These are phyloP conservation scores for Quercus robur DNA, from an alignment of 306 rosid species.

Conservation along the genomic window DNA sequence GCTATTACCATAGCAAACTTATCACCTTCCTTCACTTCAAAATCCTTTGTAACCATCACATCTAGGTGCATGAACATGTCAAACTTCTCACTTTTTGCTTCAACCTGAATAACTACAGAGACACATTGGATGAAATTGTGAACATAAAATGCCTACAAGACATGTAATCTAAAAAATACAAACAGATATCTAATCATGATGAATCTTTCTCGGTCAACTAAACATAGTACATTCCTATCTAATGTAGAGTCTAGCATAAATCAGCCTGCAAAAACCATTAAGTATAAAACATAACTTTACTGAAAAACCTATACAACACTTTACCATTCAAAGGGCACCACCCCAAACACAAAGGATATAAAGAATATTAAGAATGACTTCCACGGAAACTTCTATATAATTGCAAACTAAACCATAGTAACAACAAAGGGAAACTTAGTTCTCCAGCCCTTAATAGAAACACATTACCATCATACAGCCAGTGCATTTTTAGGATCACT, in stretches of 20 bases:
- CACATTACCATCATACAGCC: neutral
- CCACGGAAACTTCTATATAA: neutral
- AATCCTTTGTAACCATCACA: constrained; percentile 66
- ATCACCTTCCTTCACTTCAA: constrained; percentile 73
- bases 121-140: neutral
- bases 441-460: neutral
- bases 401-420: neutral
- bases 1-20: constrained; percentile 70
- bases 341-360: too few species aligned
- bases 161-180: neutral
- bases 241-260: too few species aligned
- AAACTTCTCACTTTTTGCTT: constrained; percentile 90
- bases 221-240: neutral
- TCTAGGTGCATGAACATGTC: constrained; percentile 98
- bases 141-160: neutral
- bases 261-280: too few species aligned
- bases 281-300: too few species aligned
- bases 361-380: neutral
- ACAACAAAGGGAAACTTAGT: neutral
- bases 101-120: constrained; percentile 67
- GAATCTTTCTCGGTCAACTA: neutral
- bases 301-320: too few species aligned
- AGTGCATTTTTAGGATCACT: neutral
- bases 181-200: neutral
- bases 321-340: too few species aligned